Base-by-base conservation (phyloP, 805 yeast species). In the Wickerhamomyces tratensis region DNA sequence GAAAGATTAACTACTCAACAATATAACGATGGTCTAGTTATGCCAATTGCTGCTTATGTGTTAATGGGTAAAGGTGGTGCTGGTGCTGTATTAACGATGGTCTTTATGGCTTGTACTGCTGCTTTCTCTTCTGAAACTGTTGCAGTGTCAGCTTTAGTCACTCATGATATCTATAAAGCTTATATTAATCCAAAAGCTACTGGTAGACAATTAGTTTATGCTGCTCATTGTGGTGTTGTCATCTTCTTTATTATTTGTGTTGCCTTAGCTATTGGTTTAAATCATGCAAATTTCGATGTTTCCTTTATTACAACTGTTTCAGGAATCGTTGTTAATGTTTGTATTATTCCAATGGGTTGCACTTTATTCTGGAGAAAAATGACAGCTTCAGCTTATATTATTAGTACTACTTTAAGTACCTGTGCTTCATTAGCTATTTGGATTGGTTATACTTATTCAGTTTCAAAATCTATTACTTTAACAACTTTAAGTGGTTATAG, bases 71-170 rank as follows among this genome's bases (percentile, higher is more conserved):
- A 72, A 48, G 82, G 87, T 49, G 96, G 95, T 43, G 94, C 89
- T 4, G 87, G 76, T 33, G 86, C 87, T 36, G 73, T 86, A 5
- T 68, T 86, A 46, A 59, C 86, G 30, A 65, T 86, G 70, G 71
- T 85, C 9, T 86, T 86, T 62, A 80, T 84, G 86, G 91, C 95
- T 30, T 89, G 82, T 14, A 86, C 95, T 0, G 80, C 89, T 38
- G 94, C 95, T 27, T 74, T 84, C 71, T 82, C 93, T 25, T 87
- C 95, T 27, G 95, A 86, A 61, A 71, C 85, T 52, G 82, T 87
- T 57, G 83, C 95, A 5, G 86, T 84, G 25, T 81, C 93, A 3
- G 79, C 94, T 3, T 75, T 87, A 42, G 73, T 77, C 65, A 82
- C 94, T 36, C 86, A 84, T 52, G 95, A 87, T 62, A 68, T 86